Evolutionary conservation across 2,329 filamentous ascomycete species (phyloP), one percentile per base, ranked within the genome.

Genomic region (Acephala macrosclerotiorum): DNA sequence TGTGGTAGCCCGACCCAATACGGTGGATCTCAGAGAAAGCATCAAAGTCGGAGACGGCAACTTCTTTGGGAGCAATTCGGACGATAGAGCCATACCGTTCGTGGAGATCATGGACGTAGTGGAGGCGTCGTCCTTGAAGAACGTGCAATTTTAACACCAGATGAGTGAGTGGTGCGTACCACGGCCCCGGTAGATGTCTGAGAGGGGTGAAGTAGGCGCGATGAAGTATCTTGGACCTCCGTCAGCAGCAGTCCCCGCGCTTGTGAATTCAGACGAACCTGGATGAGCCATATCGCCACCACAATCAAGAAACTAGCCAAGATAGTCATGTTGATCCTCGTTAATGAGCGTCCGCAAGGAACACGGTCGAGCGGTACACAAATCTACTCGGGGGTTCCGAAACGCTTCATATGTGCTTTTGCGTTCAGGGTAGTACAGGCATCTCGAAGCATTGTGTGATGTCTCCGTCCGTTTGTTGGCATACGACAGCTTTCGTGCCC

Each of bases 31-130:
- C 73, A 45, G 73, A 75, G 5, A 68, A 74, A 1, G 74, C 72
- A n/a, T 64, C 36, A 4, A 73, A 56, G 47, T 85, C 75, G 77
- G 80, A 63, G 74, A 85, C 75, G 9, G 63, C 61, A n/a, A 70
- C 40, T 82, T 65, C 68, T 82, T 47, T 80, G 81, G 47, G 83
- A 9, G 58, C 42, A 18, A 69, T 64, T 1, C 62, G 67, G 26
- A 64, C 57, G 3, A 42, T 38, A 7, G 59, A 22, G 18, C 68
- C 68, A 22, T 70, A 69, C 47, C 42, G 56, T 7, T 59, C 35
- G 36, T 70, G 68, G 1, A 69, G 51, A 20, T 33, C 22, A 47
- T 70, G 55, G 45, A 69, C 59, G 47, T 70, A 68, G 8, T 68
- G 60, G 33, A 66, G 29, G 40, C 59, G 66, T 29, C 63, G 49